phyloP scores from a whole-genome alignment of 2,329 filamentous ascomycete species.

The Phyllosticta citribraziliensis region DNA sequence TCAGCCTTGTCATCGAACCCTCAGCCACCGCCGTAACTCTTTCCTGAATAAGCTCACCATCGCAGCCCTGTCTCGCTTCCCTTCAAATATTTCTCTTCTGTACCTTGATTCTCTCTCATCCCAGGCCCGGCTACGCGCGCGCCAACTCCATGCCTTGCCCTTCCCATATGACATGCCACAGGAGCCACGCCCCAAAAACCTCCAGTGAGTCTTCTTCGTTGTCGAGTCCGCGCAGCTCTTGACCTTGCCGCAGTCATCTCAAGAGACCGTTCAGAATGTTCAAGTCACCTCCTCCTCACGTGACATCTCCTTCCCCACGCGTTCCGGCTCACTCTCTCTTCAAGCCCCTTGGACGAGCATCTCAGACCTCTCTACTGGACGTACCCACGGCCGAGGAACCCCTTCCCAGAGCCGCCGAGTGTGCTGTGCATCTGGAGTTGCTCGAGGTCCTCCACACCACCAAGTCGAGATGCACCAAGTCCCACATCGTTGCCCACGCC shows the following conservation, averaged over 20 bases:
- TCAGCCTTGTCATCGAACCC: background rate
- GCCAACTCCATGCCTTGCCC: background rate
- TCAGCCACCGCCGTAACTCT: background rate
- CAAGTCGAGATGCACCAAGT: background rate
- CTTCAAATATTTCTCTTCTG: background rate
- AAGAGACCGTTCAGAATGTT: background rate
- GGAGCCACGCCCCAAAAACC: background rate
- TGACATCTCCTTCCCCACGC: background rate
- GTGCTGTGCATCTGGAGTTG: conserved; percentile 9
- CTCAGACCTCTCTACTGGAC: background rate
- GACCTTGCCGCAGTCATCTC: background rate
- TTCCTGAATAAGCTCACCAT: background rate
- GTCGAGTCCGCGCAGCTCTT: background rate
- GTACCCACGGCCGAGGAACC: background rate
- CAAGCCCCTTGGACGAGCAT: conserved; percentile 1
- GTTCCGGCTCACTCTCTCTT: background rate
- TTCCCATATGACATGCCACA: background rate
- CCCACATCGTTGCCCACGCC: conserved; percentile 1
- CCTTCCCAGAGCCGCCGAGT: conserved; percentile 7
- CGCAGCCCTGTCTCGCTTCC: background rate
- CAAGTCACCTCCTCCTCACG: background rate
- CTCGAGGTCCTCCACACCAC: conserved; percentile 3
- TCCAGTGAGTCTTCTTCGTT: background rate
- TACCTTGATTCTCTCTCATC: background rate
- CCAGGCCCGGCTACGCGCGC: background rate